Base-by-base conservation (phyloP, 1,284 basidiomycete genomes). In the Sanghuangporus baumii region DNA sequence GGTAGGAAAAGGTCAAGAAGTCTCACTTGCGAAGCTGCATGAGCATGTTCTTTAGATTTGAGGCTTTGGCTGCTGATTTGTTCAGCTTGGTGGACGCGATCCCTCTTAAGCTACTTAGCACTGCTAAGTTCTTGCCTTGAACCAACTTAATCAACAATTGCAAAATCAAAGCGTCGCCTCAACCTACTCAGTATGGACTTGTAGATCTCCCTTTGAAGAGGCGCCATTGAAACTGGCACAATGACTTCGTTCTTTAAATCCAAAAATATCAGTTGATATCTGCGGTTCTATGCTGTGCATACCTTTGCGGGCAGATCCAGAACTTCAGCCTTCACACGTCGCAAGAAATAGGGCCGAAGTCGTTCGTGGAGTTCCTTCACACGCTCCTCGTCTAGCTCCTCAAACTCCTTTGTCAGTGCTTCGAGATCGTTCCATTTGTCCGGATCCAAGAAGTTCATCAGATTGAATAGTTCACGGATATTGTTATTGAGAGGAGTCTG, bases 401-500 rank as follows among this genome's bases (percentile, higher is more conserved):
- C 86, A 64, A 90, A 87, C 72, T 87, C 85, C 69, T 80, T 83
- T 67, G 89, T 87, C 4, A 96, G 79, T 3, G 74, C 79, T 66
- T 87, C 83, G 18, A 96, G 75, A 70, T 96, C 83, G 12, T 76
- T 76, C 91, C 91, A 96, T 60, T 87, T 79, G 1, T 77, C 71
- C 0, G 87, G 85, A 72, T 96, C 93, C 14, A 97, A 82, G 76
- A 96, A 97, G 73, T 94, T 93, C 85, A 98, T 93, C 48, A 98
- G 80, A 73, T 95, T 97, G 79, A 97, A 95, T 23, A 96, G 75
- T 74, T 99, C 96, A 59, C 93, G 84, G 41, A 98, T 88, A 70
- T 97, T 98, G 77, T 98, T 98, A 74, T 99, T 98, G 59, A 99
- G 76, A 1, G 96, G 96, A 1, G 97, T 98, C 83, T 95, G 56